Evolutionary conservation across 495 filamentous ascomycete species (phyloP), one percentile per base, ranked within the genome.

Genomic region (Penicillium arizonense): DNA sequence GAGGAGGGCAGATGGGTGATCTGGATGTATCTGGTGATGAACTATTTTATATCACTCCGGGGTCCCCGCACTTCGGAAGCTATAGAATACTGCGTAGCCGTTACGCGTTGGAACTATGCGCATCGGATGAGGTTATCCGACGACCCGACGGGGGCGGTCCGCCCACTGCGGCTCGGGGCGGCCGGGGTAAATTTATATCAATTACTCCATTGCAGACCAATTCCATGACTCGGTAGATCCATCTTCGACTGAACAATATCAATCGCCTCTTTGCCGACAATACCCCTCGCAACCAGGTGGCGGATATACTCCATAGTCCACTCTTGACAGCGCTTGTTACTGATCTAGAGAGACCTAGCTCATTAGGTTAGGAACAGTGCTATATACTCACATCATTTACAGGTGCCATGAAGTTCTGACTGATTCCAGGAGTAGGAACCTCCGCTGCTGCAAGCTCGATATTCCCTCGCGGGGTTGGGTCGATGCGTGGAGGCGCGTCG

Each of bases 301-400:
- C 62, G 56, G 8, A 71, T 53, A 46, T 62, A 73, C 24, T 73
- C 68, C 61, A 68, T 65, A 3, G 66, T 73, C 68, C 70, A 73
- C 36, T 71, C 70, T 43, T 73, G 68, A 33, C 64, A 71, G 41
- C 68, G 52, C 45, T 55, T 69, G 42, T 72, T 72, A 16, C 53
- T 64, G 3, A 47, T 59, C 69, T 70, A 5, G 44, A 5, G 44
- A 36, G 33, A 47, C 24, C 6, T 39, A 12, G 30, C 38, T 12
- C 37, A 14, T 26, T 41, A 11, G 6, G 28, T 24, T 9, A 32
- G 32, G 26, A 7, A 3, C 2, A 18, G 10, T 37, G 36, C 13
- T 18, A 10, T 8, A 11, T 6, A 53, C 60, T 47, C 47, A 70
- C 68, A 61, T 68, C 63, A 20, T 68, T 70, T 1, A 71, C 64